These are phyloP conservation scores for Elaphomyces granulatus DNA, from an alignment of 495 filamentous ascomycete genomes.

Conservation along the genomic window DNA sequence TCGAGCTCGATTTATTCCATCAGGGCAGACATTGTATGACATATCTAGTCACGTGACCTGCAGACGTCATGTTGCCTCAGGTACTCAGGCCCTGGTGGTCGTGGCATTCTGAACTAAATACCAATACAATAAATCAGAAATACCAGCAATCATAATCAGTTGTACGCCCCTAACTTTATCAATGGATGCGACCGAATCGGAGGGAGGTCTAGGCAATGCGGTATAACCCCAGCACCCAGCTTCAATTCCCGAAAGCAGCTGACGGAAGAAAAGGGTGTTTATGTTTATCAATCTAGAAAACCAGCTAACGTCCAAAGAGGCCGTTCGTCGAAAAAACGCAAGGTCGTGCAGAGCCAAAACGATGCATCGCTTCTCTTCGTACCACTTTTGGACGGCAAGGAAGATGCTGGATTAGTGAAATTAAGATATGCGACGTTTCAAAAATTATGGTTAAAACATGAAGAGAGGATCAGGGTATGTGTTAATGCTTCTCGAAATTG, in stretches of 20 bases:
- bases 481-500: too few relatives aligned
- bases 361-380: conserved; percentile 31
- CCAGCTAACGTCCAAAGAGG: conserved; percentile 19
- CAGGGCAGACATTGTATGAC: too few relatives aligned
- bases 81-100: too few relatives aligned
- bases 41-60: too few relatives aligned
- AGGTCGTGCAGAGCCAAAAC: conserved; percentile 22
- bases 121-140: too few relatives aligned
- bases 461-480: conserved; percentile 53
- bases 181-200: too few relatives aligned
- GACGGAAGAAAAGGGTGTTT: conserved; percentile 43
- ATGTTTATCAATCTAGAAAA: conserved; percentile 48
- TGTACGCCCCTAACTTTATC: too few relatives aligned
- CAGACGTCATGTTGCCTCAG: too few relatives aligned
- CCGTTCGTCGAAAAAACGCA: conserved; percentile 52
- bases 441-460: conserved; percentile 50
- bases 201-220: neutral
- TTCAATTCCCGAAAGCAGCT: conserved; percentile 1
- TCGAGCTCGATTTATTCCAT: too few relatives aligned
- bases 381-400: conserved; percentile 47
- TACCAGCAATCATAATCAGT: too few relatives aligned
- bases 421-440: conserved; percentile 49
- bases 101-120: too few relatives aligned
- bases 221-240: neutral
- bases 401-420: conserved; percentile 35